Percentiles rank a stretch among this genome's conserved stretches.
Conservation (phyloP, 768 basidiomycete genomes). For the Stropharia rugosoannulata region DNA sequence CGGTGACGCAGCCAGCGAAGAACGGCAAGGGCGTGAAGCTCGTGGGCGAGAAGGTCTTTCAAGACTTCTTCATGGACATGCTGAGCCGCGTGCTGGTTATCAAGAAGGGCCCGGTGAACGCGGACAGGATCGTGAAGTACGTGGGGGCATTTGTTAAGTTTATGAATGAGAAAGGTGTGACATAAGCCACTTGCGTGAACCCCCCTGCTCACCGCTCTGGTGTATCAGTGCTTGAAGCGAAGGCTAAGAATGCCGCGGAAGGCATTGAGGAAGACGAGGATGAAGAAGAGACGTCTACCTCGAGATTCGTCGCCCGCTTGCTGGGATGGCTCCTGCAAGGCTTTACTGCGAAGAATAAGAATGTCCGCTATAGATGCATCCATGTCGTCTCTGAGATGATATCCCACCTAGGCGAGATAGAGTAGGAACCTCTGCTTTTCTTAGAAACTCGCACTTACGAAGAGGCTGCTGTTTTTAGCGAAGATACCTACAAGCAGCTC, state of each 20-base stretch:
- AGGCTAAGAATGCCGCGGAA: conserved; percentile 23
- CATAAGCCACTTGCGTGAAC: background rate
- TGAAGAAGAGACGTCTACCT: conserved; percentile 56
- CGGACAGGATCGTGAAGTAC: conserved; percentile 85
- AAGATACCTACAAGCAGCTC: conserved; percentile 75
- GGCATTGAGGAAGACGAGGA: conserved; percentile 49
- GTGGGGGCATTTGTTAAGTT: conserved; percentile 81
- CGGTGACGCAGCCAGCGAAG: conserved; percentile 48
- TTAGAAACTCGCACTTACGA: background rate
- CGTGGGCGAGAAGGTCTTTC: conserved; percentile 79
- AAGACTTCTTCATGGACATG: conserved; percentile 72
- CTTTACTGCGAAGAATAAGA: conserved; percentile 90
- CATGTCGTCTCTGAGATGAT: conserved; percentile 88
- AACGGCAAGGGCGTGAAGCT: conserved; percentile 44
- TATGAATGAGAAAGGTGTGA: conserved; percentile 78
- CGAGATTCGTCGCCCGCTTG: conserved; percentile 67
- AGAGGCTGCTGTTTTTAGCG: conserved; percentile 45
- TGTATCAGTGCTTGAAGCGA: conserved; percentile 11
- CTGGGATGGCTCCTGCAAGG: conserved; percentile 78
- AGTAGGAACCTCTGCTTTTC: conserved; percentile 49
- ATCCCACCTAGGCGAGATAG: conserved; percentile 81
- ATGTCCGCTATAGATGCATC: conserved; percentile 76
- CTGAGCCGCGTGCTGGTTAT: conserved; percentile 69
- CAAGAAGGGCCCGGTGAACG: conserved; percentile 85
- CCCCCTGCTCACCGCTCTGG: background rate